Conservation (phyloP, 768 basidiomycete genomes). For the Pleurotus tuber-regium region DNA sequence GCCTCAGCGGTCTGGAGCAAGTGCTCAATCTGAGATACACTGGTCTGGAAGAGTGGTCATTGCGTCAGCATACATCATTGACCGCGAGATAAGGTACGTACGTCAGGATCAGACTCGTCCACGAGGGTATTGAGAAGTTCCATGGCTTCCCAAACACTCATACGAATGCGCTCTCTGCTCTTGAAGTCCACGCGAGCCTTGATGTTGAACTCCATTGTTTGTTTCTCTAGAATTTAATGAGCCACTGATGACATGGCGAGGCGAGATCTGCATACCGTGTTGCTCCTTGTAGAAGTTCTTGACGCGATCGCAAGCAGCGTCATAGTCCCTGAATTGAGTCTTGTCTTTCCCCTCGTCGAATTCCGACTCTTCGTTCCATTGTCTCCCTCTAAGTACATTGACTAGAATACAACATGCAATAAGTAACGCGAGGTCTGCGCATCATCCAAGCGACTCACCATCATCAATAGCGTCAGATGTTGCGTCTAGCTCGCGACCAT, state of each 20-base stretch:
- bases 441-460: conserved; percentile 24
- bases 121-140: conserved; percentile 84
- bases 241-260: background rate
- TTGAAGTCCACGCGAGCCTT: conserved; percentile 74
- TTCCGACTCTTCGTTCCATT: conserved; percentile 55
- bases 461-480: conserved; percentile 49
- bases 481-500: conserved; percentile 36
- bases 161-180: conserved; percentile 62
- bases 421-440: background rate
- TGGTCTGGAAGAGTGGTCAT: conserved; percentile 45
- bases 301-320: conserved; percentile 74
- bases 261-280: conserved; percentile 45
- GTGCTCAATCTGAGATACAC: conserved; percentile 85
- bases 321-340: conserved; percentile 66
- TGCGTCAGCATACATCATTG: conserved; percentile 17
- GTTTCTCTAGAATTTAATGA: conserved; percentile 56
- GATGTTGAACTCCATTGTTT: conserved; percentile 85
- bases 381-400: conserved; percentile 62
- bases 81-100: conserved; percentile 27
- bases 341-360: conserved; percentile 69
- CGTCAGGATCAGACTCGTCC: conserved; percentile 91
- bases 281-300: conserved; percentile 78
- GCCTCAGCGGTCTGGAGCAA: conserved; percentile 91
- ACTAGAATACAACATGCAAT: conserved; percentile 36
- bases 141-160: conserved; percentile 87